Evolutionary conservation across 495 filamentous ascomycete species (phyloP).

Genomic region (Hypoxylon fuscum): DNA sequence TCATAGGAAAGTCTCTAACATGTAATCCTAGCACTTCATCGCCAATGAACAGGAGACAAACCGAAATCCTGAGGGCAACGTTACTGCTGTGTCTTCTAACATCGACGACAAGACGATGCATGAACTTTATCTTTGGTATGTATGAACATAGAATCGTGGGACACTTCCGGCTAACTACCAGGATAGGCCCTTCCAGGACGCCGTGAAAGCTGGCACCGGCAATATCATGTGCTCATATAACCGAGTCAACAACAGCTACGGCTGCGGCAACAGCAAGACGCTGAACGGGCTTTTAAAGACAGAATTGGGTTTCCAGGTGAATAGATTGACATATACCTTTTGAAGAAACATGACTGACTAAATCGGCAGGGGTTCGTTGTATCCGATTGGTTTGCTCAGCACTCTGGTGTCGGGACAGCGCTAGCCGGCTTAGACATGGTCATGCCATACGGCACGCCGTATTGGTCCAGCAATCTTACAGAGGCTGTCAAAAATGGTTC

Average conservation of each 20-base stretch:
- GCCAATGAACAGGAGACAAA: slow-evolving; percentile 73
- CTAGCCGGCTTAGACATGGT: slow-evolving; percentile 68
- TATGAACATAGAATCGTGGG: slow-evolving; percentile 53
- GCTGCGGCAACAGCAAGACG: slow-evolving; percentile 69
- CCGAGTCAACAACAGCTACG: slow-evolving; percentile 70
- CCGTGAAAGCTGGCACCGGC: slow-evolving; percentile 67
- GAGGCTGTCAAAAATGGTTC: slow-evolving; percentile 59
- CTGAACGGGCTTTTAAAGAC: slow-evolving; percentile 71
- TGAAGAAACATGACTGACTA: neutral
- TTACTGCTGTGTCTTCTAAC: slow-evolving; percentile 65
- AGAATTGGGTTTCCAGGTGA: slow-evolving; percentile 68
- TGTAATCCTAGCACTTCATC: slow-evolving; percentile 62
- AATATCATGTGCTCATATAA: slow-evolving; percentile 78
- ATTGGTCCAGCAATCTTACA: slow-evolving; percentile 52
- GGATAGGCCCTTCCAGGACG: slow-evolving; percentile 69
- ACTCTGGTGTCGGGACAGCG: slow-evolving; percentile 61
- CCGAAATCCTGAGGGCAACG: slow-evolving; percentile 57
- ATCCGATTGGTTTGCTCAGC: slow-evolving; percentile 69
- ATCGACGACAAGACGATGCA: slow-evolving; percentile 75
- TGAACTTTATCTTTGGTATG: slow-evolving; percentile 73
- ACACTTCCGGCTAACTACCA: slow-evolving; percentile 1
- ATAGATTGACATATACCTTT: neutral
- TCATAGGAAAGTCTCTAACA: slow-evolving; percentile 12
- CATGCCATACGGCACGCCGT: slow-evolving; percentile 60
- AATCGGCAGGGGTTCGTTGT: slow-evolving; percentile 65